These are phyloP conservation scores for Fulvia fulva DNA, from an alignment of 2,329 filamentous ascomycete species.

Conservation along the genomic window DNA sequence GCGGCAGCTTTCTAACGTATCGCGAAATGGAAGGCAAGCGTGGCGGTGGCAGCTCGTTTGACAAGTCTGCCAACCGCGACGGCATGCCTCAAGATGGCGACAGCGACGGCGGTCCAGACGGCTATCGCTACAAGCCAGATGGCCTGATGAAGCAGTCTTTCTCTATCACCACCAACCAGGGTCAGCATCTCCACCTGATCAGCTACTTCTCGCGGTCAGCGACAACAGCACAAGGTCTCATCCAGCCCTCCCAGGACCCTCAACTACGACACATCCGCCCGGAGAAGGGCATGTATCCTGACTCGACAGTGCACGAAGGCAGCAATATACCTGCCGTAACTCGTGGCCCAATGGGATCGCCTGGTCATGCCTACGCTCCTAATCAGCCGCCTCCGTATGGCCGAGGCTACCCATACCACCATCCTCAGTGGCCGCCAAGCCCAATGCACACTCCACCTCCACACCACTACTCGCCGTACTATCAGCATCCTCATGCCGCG, in stretches of 20 bases:
- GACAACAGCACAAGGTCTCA: slow-evolving; percentile 66
- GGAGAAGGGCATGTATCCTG: slow-evolving; percentile 92
- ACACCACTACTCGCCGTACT: slow-evolving; percentile 33
- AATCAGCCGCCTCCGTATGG: slow-evolving; percentile 41
- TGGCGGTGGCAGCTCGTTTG: slow-evolving; percentile 70
- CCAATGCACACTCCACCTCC: slow-evolving; percentile 40
- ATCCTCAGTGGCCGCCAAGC: slow-evolving; percentile 39
- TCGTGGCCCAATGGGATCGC: slow-evolving; percentile 62
- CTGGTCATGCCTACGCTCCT: slow-evolving; percentile 52
- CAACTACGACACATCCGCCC: slow-evolving; percentile 77
- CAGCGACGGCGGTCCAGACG: slow-evolving; percentile 73
- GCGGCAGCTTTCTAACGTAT: slow-evolving; percentile 95
- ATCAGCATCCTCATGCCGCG: slow-evolving; percentile 28
- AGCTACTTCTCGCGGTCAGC: slow-evolving; percentile 89
- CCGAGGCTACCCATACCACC: slow-evolving; percentile 34
- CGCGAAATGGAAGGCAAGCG: slow-evolving; percentile 98
- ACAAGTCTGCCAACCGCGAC: slow-evolving; percentile 59
- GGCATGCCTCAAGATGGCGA: slow-evolving; percentile 78
- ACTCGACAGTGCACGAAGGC: slow-evolving; percentile 85
- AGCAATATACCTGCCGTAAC: slow-evolving; percentile 77
- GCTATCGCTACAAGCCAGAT: slow-evolving; percentile 91
- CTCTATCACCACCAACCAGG: slow-evolving; percentile 88
- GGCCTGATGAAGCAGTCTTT: slow-evolving; percentile 99
- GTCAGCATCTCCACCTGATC: slow-evolving; percentile 93
- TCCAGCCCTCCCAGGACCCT: slow-evolving; percentile 78